phyloP scores from a whole-genome alignment of 2,329 filamentous ascomycete species.

The Clathrospora elynae region DNA sequence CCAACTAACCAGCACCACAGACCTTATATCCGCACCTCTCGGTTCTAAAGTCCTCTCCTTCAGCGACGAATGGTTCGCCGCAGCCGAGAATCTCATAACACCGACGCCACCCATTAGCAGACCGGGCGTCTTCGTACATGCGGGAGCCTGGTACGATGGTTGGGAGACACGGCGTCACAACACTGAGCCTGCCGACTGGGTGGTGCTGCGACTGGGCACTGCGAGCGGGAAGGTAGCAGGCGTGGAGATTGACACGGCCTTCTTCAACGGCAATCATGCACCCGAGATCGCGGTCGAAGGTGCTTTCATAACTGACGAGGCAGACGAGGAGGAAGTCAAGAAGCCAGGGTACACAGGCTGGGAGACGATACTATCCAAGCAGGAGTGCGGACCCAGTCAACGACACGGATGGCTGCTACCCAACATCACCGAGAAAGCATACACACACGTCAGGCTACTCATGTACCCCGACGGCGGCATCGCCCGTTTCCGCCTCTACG shows the following conservation, averaged over 20 bases:
- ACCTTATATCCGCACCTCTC: slow-evolving; percentile 59
- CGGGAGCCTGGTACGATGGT: slow-evolving; percentile 68
- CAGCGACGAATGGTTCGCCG: slow-evolving; percentile 67
- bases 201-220: slow-evolving; percentile 63
- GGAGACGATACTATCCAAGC: slow-evolving; percentile 71
- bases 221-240: slow-evolving; percentile 73
- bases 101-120: slow-evolving; percentile 61
- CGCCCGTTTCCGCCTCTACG: slow-evolving; percentile 77
- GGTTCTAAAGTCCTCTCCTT: slow-evolving; percentile 60
- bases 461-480: slow-evolving; percentile 90
- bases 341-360: slow-evolving; percentile 56
- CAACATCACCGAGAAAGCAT: slow-evolving; percentile 63
- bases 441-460: slow-evolving; percentile 78
- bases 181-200: slow-evolving; percentile 62
- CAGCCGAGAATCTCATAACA: slow-evolving; percentile 63
- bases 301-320: slow-evolving; percentile 62
- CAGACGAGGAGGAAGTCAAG: slow-evolving; percentile 66
- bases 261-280: slow-evolving; percentile 82
- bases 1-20: slow-evolving; percentile 33
- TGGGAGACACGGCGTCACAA: slow-evolving; percentile 69
- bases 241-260: slow-evolving; percentile 79
- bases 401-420: slow-evolving; percentile 74
- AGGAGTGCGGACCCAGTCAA: slow-evolving; percentile 75
- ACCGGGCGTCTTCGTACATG: slow-evolving; percentile 63
- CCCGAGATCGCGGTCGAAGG: slow-evolving; percentile 79